phyloP scores from a whole-genome alignment of 352 stramenopile genomes.

The Phytophthora tentaculata region DNA sequence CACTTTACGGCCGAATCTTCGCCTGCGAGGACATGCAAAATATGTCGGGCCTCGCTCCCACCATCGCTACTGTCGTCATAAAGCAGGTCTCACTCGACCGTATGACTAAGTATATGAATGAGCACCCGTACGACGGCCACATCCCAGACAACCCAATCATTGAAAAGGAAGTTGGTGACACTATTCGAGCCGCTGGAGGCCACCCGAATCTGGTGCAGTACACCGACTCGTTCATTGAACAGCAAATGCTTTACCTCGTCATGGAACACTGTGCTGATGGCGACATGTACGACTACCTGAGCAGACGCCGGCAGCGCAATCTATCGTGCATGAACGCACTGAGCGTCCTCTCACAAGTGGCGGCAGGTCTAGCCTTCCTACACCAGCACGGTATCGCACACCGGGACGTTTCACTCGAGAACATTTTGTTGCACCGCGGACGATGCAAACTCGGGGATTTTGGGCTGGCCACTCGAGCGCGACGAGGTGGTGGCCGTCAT shows the following conservation, averaged over 20 bases:
- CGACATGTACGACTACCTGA: constrained; percentile 46
- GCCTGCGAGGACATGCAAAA: constrained; percentile 45
- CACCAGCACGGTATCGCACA: constrained; percentile 41
- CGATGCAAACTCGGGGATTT: constrained; percentile 61
- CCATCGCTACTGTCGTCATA: constrained; percentile 29
- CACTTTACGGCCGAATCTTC: constrained; percentile 56
- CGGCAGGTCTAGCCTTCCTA: constrained; percentile 37
- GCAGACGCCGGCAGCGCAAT: constrained; percentile 16
- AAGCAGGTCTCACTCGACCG: constrained; percentile 54
- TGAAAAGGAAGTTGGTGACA: constrained; percentile 44
- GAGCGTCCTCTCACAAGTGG: constrained; percentile 41
- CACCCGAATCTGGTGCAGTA: constrained; percentile 60
- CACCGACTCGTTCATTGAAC: constrained; percentile 48
- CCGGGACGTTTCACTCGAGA: constrained; percentile 26
- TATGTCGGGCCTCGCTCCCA: neutral
- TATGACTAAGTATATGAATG: constrained; percentile 31
- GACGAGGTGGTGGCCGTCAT: constrained; percentile 18
- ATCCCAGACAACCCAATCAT: constrained; percentile 46
- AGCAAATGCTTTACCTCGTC: constrained; percentile 51
- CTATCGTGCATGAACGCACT: constrained; percentile 35
- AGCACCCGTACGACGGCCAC: constrained; percentile 23
- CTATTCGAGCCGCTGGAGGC: constrained; percentile 39
- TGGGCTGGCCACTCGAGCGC: constrained; percentile 40
- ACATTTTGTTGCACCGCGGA: constrained; percentile 45
- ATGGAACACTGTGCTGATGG: constrained; percentile 48